Evolutionary conservation across 352 stramenopile genomes (phyloP), one percentile per base, ranked within the genome.

Genomic region (Globisporangium spinosum): DNA sequence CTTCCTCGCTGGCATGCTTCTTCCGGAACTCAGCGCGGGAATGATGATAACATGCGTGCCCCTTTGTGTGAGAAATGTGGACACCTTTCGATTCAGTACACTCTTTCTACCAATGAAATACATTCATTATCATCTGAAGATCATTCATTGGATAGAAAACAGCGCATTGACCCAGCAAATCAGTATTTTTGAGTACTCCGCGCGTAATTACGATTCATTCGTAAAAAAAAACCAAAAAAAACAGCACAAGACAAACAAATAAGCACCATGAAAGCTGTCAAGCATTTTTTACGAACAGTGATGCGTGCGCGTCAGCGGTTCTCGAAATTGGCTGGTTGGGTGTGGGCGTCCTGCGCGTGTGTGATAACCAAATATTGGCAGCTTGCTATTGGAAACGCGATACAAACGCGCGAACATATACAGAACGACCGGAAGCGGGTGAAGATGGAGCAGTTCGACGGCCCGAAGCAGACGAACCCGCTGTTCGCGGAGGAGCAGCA

Each of bases 361-460:
- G 20, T 43, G 35, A 17, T 13, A 17, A 17, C 4, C 32, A 38
- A 38, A 38, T 15, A 20, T 58, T n/a, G n/a, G n/a, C n/a, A n/a
- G n/a, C n/a, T n/a, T 7, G 23, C 22, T 58, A n/a, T 23, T 58
- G 8, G 27, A 58, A 38, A 40, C 29, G 54, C 54, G 40, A 49
- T 7, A 23, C 49, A 29, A 34, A 38, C 29, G 7, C 8, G 32
- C 15, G n/a, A 32, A 4, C n/a, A 23, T 17, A 43, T 25, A 23
- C 15, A 5, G n/a, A 45, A 34, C 55, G 27, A 23, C 4, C 35
- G 15, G 49, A 17, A 59, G 59, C 20, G 6, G 23, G 13, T 13
- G 23, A 61, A 13, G 17, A 91, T 91, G 83, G 83, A 92, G 66
- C 82, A 90, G 58, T 92, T 92, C 59, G 83, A 92, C 69, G 83